Evolutionary conservation across 225 moss, liverwort and hornwort genomes (phyloP), one percentile per base, ranked within the genome.

Genomic region (Anthoceros angustus): DNA sequence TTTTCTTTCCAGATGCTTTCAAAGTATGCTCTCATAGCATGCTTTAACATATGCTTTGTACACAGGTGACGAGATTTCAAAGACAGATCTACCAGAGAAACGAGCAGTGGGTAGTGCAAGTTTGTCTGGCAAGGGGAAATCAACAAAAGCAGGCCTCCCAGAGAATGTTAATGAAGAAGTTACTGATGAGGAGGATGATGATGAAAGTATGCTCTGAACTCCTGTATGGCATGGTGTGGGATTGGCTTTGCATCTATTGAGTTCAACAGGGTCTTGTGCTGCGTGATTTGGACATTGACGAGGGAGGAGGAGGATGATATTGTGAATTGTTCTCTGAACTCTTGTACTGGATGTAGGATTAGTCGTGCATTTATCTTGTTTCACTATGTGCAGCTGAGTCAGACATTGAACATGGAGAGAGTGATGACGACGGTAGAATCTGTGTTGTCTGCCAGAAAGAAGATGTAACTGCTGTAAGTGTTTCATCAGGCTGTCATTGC

Each of bases 321-420:
- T 65, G 20, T 63, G 23, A 15, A 20, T 7, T 39, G 26, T 64
- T 41, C 23, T 64, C 25, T 64, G 18, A 25, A 42, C 10, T 5
- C 26, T 1, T 1, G 32, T 32, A 32, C 32, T 32, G 32, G 32
- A 32, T 32, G 32, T 32, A 32, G 32, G 32, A 32, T 32, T 32
- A 32, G 32, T 32, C 4, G 32, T 32, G 32, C 32, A 55, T 55
- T 15, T 15, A 8, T 7, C 23, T 55, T 2, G 14, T 18, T 23
- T 6, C 16, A 11, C 41, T 67, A 23, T 75, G 65, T 77, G 69
- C 75, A 90, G 87, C 79, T 64, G 92, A 98, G 74, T 89, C 89
- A 40, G 98, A 92, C 70, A 84, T 62, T 46, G 92, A 82, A 39
- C 86, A 84, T 71, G 72, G 80, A 21, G 92, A 86, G 65, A 77